Evolutionary conservation across 2,329 filamentous ascomycete genomes (phyloP), one percentile per base, ranked within the genome.

Genomic region (Dactylonectria estremocensis): DNA sequence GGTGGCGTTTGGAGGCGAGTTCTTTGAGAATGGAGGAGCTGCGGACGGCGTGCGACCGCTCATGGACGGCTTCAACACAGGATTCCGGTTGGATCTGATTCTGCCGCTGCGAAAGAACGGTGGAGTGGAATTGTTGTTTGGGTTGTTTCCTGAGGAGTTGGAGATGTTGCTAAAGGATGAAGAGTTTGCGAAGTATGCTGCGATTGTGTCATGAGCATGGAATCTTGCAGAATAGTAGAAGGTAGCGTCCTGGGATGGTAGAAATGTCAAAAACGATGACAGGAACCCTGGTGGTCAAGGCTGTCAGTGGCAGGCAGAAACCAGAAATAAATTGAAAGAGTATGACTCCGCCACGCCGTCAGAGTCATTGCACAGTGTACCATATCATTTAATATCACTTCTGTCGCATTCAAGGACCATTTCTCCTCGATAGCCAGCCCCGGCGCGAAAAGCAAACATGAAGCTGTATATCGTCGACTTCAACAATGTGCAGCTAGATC

Each of bases 41-140:
- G 70, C 76, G 1, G 76, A 79, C 58, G 67, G 72, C 11, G 70
- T 79, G 74, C 69, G 78, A 0, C 77, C 74, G 1, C 69, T 74
- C 48, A 63, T 77, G 33, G 74, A 75, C 33, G 76, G 61, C 59
- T 79, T 24, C 75, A 78, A 53, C 71, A 74, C 5, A 70, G 72
- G 11, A 72, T 76, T 78, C 40, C 62, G 77, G n/a, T 68, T 77
- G 43, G 50, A 74, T 16, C 56, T 78, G 43, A 73, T 79, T 3
- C 67, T 75, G 18, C 78, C 78, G 1, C 74, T 77, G 72, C 74
- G 67, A 35, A 65, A 67, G n/a, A 73, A 79, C 48, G 75, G 77
- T 4, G 74, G 72, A 2, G 74, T 80, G 2, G 77, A 80, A 66
- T 60, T 79, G 1, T 62, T 77, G 1, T 28, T 78, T 6, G 76